Evolutionary conservation across 306 rosid species (phyloP), one percentile per base, ranked within the genome.

Genomic region (Pueraria montana): DNA sequence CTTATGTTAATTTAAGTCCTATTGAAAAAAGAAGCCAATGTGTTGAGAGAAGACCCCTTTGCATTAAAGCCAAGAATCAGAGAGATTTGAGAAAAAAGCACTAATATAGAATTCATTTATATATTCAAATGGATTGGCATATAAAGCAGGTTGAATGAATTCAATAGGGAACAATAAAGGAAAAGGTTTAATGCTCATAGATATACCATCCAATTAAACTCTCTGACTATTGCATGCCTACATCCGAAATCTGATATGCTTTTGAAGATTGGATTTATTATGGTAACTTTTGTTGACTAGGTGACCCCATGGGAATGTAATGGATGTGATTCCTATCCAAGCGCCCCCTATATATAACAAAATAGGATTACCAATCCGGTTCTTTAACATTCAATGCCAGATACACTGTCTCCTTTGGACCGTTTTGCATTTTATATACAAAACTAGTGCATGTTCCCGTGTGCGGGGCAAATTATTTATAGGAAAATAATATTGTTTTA

Each of bases 241-340:
- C 77, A 23, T 23, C 38, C 32, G 49, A 56, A 70, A 70, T 80
- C 12, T 20, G 64, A 34, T 20, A 8, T 72, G 84, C 42, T 72
- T 61, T 72, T 13, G 18, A 71, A 32, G 38, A n/a, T 43, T 58
- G 64, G 13, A 24, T 34, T 32, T 34, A 18, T 14, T 30, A 30
- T 80, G 72, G 64, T 43, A 58, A 71, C 78, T 73, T 68, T 80
- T 56, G 78, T 1, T 80, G 61, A 26, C 48, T 80, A 10, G 49
- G 62, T 26, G 70, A 55, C 71, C 78, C 58, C n/a, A 49, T 53
- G 64, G 13, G 36, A 46, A 12, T 46, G 42, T 4, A 26, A 61
- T 17, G 32, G 61, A 76, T 24, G n/a, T 58, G 10, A 20, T 75
- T 11, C 4, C 9, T 9, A 10, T 43, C 18, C 43, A 4, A 3